These are phyloP conservation scores for Aspergillus baeticus DNA, from an alignment of 495 filamentous ascomycete species.

Conservation along the genomic window DNA sequence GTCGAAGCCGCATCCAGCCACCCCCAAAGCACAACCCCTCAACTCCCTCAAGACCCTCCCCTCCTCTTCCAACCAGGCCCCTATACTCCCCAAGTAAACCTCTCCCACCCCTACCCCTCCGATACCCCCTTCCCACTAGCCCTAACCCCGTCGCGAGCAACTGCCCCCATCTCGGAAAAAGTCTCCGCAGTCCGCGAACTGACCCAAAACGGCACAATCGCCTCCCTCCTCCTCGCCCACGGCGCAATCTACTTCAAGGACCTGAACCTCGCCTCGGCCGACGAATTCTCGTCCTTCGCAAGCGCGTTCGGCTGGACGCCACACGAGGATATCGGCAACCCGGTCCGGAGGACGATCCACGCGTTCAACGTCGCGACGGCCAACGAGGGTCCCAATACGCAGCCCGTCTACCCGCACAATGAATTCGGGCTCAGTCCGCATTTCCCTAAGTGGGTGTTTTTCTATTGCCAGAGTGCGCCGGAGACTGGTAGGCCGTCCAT, in stretches of 20 bases:
- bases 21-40: neutral
- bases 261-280: neutral
- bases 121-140: conserved; percentile 2
- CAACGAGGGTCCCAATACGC: conserved; percentile 5
- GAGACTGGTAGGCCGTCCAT: neutral
- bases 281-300: conserved; percentile 2
- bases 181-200: conserved; percentile 1
- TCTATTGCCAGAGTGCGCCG: neutral
- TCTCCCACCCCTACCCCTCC: neutral
- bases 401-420: conserved; percentile 7
- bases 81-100: neutral
- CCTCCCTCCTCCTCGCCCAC: neutral
- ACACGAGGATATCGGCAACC: conserved; percentile 4
- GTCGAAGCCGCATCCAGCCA: neutral
- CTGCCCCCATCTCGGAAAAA: neutral
- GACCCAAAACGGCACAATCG: neutral
- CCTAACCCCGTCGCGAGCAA: neutral
- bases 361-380: conserved; percentile 3
- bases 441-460: neutral
- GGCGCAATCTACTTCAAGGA: conserved; percentile 3
- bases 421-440: conserved; percentile 5
- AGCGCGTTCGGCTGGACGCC: neutral
- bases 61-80: neutral
- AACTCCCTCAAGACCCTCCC: neutral
- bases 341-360: neutral